Base-by-base conservation (phyloP, 2,329 filamentous ascomycete genomes). In the Torrubiellomyces zombiae region DNA sequence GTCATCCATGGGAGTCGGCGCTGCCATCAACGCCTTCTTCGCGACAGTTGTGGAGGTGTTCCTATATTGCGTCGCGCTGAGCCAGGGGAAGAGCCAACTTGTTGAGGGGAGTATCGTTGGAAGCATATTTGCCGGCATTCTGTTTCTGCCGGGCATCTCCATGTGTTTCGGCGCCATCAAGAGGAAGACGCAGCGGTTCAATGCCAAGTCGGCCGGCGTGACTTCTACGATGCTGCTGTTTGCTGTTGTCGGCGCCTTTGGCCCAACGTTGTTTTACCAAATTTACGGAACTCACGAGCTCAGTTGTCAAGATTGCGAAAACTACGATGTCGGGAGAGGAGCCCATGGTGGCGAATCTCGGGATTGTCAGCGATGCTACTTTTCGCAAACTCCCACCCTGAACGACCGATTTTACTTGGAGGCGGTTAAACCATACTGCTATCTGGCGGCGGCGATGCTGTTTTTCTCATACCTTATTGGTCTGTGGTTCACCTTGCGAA, bases 131-230 rank as follows among this genome's bases (percentile, higher is more conserved):
- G 86, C 86, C 4, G 89, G 89, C 55, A 80, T 98, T 21, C 63
- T 98, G 9, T 92, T 98, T 47, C 62, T 98, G 22, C 89, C 89
- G 0, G 89, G 89, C 2, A 50, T 98, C 17, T 95, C 86, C 29
- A 98, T 98, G 89, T 98, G 89, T 51, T 98, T 94, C 43, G 89
- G 89, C 21, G 91, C 91, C 11, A 75, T 98, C 44, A 93, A 93
- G 56, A 75, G 91, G 40, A 98, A 98, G 57, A 98, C 89, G 1
- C 89, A 98, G 47, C 75, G 89, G 20, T 98, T 98, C 64, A 98
- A 98, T 45, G 85, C 89, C 34, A 82, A 76, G 43, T 95, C 86
- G 17, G 89, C 89, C 16, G 83, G 89, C 45, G 89, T 95, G 17
- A 95, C 86, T 1, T 94, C 85, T 3, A 98, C 89, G 0, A 98